Evolutionary conservation across 1,284 basidiomycete genomes (phyloP).

Genomic region (Rhodotorula sp.): DNA sequence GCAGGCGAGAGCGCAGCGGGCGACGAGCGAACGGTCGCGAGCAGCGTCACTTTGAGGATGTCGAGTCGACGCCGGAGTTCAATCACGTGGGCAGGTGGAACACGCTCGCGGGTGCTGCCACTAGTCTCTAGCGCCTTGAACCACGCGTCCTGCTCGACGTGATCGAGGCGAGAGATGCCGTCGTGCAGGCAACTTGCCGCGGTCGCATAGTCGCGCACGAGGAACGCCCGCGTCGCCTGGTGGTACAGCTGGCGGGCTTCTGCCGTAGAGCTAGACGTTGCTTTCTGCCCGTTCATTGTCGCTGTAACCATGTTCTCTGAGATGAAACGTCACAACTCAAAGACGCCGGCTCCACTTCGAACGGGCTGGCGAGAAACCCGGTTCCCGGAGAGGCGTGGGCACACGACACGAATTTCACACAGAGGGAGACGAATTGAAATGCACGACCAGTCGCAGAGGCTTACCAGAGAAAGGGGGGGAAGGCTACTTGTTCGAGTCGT

Average conservation of each 20-base stretch:
- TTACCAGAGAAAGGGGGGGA: not conserved
- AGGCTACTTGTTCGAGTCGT: constrained; percentile 34
- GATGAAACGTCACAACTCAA: no score
- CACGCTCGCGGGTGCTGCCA: not conserved
- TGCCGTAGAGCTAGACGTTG: not conserved
- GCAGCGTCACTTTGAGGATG: constrained; percentile 34
- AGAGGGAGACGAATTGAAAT: not conserved
- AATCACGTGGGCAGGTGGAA: not conserved
- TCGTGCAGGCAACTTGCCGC: constrained; percentile 18
- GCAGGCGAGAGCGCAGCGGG: not conserved
- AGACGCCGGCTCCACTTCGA: no score
- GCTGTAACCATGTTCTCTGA: not conserved
- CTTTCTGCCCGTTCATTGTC: not conserved
- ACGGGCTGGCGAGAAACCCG: no score
- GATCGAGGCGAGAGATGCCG: constrained; percentile 1
- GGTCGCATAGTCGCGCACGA: constrained; percentile 32
- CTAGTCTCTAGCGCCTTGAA: not conserved
- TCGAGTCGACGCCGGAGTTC: constrained; percentile 18
- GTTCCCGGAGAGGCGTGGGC: not conserved
- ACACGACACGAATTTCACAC: not conserved
- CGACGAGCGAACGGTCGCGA: constrained; percentile 33
- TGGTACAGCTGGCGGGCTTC: constrained; percentile 25
- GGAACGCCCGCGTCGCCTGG: constrained; percentile 28
- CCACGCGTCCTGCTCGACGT: constrained; percentile 9
- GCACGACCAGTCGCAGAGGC: not conserved